Conservation (phyloP, 805 yeast genomes). For the Metschnikowia bowlesiae region DNA sequence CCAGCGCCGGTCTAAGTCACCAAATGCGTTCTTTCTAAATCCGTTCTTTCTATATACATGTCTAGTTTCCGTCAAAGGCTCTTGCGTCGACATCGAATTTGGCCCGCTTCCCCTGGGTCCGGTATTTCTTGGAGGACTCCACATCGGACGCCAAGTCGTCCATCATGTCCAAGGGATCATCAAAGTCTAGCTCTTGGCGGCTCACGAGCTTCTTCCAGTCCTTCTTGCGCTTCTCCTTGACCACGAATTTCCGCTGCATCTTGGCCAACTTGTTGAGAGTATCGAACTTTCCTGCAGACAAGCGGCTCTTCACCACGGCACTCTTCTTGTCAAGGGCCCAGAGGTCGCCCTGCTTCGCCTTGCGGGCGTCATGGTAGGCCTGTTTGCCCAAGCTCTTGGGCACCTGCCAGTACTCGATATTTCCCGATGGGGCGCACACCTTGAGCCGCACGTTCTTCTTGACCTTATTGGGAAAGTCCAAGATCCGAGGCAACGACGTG, state of each 20-base stretch:
- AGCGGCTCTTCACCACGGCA: conserved; percentile 26
- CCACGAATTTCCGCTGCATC: conserved; percentile 34
- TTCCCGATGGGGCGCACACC: conserved; percentile 76
- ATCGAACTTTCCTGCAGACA: conserved; percentile 28
- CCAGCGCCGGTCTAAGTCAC: background rate
- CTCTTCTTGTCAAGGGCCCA: conserved; percentile 59
- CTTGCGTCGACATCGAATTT: conserved; percentile 20
- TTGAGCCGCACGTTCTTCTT: conserved; percentile 80
- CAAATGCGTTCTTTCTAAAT: background rate
- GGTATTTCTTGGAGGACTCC: conserved; percentile 32
- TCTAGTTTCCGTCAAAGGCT: conserved; percentile 14
- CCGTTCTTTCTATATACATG: background rate
- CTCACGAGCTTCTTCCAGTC: conserved; percentile 16
- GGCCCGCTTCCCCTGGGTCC: conserved; percentile 27
- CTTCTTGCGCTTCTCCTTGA: conserved; percentile 17
- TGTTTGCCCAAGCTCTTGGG: conserved; percentile 73
- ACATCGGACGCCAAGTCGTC: conserved; percentile 22
- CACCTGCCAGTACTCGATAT: conserved; percentile 81
- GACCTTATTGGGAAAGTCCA: conserved; percentile 67
- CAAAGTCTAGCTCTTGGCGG: conserved; percentile 12
- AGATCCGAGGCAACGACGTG: conserved; percentile 63
- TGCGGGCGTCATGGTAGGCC: conserved; percentile 85
- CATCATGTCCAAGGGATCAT: conserved; percentile 14
- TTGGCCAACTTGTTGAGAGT: conserved; percentile 34
- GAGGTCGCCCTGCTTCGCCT: conserved; percentile 75